Conservation (phyloP, 371 early-diverging fungal species). For the Phascolomyces articulosus region DNA sequence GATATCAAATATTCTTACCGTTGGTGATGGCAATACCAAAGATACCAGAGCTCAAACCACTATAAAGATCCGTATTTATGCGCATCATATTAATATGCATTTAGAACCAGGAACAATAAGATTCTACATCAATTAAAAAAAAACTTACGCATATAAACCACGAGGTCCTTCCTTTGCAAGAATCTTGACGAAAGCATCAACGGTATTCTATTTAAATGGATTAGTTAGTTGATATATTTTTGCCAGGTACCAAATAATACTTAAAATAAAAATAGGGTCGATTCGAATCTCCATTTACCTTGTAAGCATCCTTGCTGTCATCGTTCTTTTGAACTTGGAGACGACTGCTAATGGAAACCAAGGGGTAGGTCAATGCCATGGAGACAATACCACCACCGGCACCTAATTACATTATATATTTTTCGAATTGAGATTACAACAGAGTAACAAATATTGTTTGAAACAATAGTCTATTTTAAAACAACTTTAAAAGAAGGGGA, state of each 20-base stretch:
- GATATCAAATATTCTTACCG: slow-evolving; percentile 57
- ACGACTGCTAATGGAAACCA: slow-evolving; percentile 90
- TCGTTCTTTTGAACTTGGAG: slow-evolving; percentile 85
- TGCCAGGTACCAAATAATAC: too few relatives aligned
- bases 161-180: slow-evolving; percentile 85
- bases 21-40: slow-evolving; percentile 96
- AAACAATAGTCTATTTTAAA: background rate
- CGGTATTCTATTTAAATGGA: slow-evolving; percentile 49
- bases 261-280: too few relatives aligned
- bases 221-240: slow-evolving; percentile 9
- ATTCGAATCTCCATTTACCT: slow-evolving; percentile 47
- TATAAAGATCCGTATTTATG: slow-evolving; percentile 19
- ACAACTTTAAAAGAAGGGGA: background rate
- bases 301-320: slow-evolving; percentile 63
- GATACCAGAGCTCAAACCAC: slow-evolving; percentile 94
- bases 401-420: slow-evolving; percentile 56
- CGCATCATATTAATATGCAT: too few relatives aligned
- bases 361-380: slow-evolving; percentile 94
- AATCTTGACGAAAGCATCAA: slow-evolving; percentile 86
- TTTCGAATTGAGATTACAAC: too few relatives aligned
- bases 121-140: background rate
- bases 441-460: too few relatives aligned
- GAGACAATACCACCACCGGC: slow-evolving; percentile 95
- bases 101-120: background rate
- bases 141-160: slow-evolving; percentile 88